A percentile compares a stretch with the other conserved stretches of the same genome.
Conservation (phyloP, 768 basidiomycete genomes). For the Butyriboletus loyo region DNA sequence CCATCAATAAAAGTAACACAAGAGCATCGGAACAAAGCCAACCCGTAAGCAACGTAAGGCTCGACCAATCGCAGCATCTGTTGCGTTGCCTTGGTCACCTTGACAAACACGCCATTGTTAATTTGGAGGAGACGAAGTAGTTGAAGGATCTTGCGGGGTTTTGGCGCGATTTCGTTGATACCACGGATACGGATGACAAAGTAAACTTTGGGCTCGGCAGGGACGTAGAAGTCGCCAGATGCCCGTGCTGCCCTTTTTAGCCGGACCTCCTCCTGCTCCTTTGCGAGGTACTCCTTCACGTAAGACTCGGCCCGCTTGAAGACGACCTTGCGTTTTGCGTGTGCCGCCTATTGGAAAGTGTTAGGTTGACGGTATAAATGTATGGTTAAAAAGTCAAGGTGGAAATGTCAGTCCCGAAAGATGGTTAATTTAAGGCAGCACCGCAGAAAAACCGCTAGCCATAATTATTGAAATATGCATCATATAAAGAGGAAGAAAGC, state of each 20-base stretch:
- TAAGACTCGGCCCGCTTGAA: conserved; percentile 99
- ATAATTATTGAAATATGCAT: conserved; percentile 76
- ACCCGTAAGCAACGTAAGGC: conserved; percentile 98
- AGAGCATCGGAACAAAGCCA: conserved; percentile 22
- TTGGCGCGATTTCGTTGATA: conserved; percentile 99
- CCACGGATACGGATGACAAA: conserved; percentile 98
- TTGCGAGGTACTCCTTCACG: conserved; percentile 91
- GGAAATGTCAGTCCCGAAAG: conserved; percentile 65
- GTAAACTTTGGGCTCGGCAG: conserved; percentile 94
- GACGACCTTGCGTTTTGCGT: conserved; percentile 93
- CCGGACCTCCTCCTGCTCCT: conserved; percentile 96
- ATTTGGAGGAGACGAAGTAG: conserved; percentile 98
- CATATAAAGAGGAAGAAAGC: conserved; percentile 42
- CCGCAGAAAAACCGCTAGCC: conserved; percentile 69
- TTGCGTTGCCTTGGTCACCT: conserved; percentile 92
- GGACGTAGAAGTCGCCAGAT: conserved; percentile 95
- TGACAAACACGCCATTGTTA: conserved; percentile 99
- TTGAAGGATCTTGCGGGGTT: conserved; percentile 98
- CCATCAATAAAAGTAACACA: conserved; percentile 1
- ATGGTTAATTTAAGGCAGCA: conserved; percentile 87
- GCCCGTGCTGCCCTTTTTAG: conserved; percentile 90
- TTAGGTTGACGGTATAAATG: conserved; percentile 11
- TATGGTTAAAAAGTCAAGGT: neutral
- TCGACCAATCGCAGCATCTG: conserved; percentile 98
- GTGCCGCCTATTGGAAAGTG: conserved; percentile 58